These are phyloP conservation scores for Toxoplasma gondii DNA, from an alignment of 169 alveolate species.

Conservation along the genomic window DNA sequence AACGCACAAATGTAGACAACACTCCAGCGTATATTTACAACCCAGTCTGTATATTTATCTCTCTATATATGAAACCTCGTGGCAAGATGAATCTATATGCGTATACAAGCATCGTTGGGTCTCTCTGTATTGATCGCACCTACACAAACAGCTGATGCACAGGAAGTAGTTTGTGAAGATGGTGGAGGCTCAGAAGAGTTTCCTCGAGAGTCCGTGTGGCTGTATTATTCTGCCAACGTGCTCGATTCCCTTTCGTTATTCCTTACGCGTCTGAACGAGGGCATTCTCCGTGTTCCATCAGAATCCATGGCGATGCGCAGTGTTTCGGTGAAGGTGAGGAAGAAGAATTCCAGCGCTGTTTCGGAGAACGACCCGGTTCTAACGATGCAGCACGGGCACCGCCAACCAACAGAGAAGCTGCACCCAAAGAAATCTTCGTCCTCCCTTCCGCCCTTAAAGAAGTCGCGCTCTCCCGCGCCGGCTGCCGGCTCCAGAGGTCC, in stretches of 20 bases:
- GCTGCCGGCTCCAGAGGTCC: neutral
- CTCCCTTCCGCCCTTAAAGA: neutral
- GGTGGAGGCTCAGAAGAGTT: no score
- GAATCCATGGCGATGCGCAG: neutral
- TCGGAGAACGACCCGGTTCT: neutral
- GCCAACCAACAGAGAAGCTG: neutral
- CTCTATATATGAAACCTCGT: neutral
- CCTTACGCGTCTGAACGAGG: constrained; percentile 32
- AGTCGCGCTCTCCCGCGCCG: neutral
- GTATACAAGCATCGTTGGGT: neutral
- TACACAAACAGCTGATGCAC: neutral
- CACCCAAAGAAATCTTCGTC: neutral
- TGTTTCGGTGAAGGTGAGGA: neutral
- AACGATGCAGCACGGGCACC: constrained; percentile 36
- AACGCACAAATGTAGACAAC: neutral
- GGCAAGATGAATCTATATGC: neutral
- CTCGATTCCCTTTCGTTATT: no score
- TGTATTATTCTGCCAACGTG: no score
- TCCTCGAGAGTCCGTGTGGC: no score
- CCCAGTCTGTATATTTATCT: neutral
- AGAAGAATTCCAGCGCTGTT: neutral
- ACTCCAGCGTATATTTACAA: neutral
- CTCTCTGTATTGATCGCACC: neutral
- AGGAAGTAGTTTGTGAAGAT: neutral
- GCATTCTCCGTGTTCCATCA: neutral